A percentile compares a stretch with the other conserved stretches of the same genome.
Conservation (phyloP, 202 grass and related monocot species). For the Dendrocalamus latiflorus region DNA sequence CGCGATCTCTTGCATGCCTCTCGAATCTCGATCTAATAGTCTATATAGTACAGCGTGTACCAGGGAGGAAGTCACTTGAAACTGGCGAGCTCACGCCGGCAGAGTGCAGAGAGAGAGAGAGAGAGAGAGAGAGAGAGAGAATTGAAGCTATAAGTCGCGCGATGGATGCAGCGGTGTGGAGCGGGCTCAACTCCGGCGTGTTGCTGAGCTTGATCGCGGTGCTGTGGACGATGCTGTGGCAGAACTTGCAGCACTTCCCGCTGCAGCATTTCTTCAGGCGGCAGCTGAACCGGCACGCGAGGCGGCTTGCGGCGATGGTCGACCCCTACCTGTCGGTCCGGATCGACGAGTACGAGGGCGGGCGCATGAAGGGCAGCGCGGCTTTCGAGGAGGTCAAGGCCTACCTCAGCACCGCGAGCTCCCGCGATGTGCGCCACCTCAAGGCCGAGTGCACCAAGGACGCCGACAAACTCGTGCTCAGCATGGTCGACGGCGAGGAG, state of each 20-base stretch:
- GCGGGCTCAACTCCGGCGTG: slow-evolving; percentile 22
- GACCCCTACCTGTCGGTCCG: slow-evolving; percentile 29
- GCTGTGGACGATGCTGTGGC: slow-evolving; percentile 11
- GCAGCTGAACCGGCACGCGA: not conserved
- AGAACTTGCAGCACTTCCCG: slow-evolving; percentile 5
- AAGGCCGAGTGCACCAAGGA: slow-evolving; percentile 38
- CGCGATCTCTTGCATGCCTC: no score
- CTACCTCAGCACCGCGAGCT: slow-evolving; percentile 26
- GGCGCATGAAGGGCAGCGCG: slow-evolving; percentile 24
- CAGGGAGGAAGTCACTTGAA: no score
- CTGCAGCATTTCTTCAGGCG: not conserved
- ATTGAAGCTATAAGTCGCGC: no score
- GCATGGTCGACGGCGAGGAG: slow-evolving; percentile 39
- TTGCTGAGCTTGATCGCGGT: slow-evolving; percentile 12
- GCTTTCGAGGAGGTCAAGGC: slow-evolving; percentile 24
- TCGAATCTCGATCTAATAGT: no score
- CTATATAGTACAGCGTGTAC: no score
- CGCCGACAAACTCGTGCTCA: slow-evolving; percentile 15
- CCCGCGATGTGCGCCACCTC: slow-evolving; percentile 15
- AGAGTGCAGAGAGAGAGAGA: no score
- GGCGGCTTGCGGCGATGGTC: not conserved
- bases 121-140: no score
- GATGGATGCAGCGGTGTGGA: not conserved
- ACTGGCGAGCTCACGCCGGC: no score
- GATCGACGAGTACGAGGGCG: slow-evolving; percentile 34